Conservation (phyloP, 2,329 filamentous ascomycete genomes). For the Sphaerulina musiva region DNA sequence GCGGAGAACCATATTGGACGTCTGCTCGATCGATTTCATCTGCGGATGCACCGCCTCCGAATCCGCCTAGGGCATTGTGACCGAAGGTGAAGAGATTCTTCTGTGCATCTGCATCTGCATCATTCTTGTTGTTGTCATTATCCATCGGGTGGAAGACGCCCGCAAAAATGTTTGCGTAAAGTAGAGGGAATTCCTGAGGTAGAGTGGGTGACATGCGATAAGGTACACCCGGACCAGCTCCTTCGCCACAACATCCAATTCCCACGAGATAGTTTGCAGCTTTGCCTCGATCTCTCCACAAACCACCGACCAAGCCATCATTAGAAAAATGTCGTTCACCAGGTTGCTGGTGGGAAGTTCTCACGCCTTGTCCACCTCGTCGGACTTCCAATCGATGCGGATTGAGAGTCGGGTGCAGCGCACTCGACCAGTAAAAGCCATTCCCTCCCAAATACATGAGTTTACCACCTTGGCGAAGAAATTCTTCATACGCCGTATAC, state of each 20-base stretch:
- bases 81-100: neutral
- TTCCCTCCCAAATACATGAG: neutral
- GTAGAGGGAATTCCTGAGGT: neutral
- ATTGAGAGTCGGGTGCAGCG: neutral
- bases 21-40: neutral
- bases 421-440: neutral
- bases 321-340: neutral
- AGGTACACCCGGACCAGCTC: neutral
- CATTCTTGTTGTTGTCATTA: no score
- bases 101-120: neutral
- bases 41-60: neutral
- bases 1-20: neutral
- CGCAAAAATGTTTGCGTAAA: neutral
- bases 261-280: constrained; percentile 3
- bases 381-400: constrained; percentile 1
- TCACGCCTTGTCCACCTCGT: neutral
- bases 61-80: neutral
- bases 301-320: neutral
- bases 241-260: constrained; percentile 3
- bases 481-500: neutral
- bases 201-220: neutral
- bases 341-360: neutral
- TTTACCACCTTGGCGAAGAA: neutral
- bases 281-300: constrained; percentile 3
- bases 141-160: no score